Evolutionary conservation across 352 stramenopile genomes (phyloP), one percentile per base, ranked within the genome.

Genomic region (Pythium sp.): DNA sequence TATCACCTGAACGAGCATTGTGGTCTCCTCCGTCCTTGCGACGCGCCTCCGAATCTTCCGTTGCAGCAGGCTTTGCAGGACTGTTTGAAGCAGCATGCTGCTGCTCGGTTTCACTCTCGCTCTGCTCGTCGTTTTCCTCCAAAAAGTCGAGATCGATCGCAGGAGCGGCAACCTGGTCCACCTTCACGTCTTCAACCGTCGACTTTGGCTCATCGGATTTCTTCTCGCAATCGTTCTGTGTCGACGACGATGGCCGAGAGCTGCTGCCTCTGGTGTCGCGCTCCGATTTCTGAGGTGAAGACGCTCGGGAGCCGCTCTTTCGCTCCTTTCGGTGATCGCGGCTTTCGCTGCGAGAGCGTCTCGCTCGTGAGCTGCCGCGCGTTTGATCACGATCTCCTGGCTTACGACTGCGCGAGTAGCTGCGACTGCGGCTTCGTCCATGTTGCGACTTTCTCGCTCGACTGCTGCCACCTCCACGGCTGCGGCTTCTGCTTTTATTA

Each of bases 101-200:
- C 20, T 76, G 67, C 18, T 82, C 69, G 20, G 49, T 66, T n/a
- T 84, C 82, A 49, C 73, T 84, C 12, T 84, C 81, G 67, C 78
- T 88, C 0, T 58, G 53, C 34, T 79, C 65, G 14, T 76, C 69
- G 34, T 76, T 75, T 26, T 92, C 84, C 43, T 93, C 80, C 61
- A 95, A 65, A 66, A 95, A 95, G 69, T 92, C 87, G 64, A 95
- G 76, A 64, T 95, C 87, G 69, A 95, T 95, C 3, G 87, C 87
- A 60, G 87, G 87, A 24, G 87, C 87, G 28, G 85, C 84, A 22
- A 95, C 78, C 51, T 92, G 78, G 54, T 94, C 82, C 53, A 89
- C 65, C 70, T 93, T 91, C 14, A 92, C 86, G 38, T 95, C 85
- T 61, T 91, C 85, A 38, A 79, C 74, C 30, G 67, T 86, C 59